Percentiles rank a stretch among this genome's conserved stretches.
These are phyloP conservation scores for Medicago lupulina DNA, from an alignment of 306 rosid species.

Conservation along the genomic window DNA sequence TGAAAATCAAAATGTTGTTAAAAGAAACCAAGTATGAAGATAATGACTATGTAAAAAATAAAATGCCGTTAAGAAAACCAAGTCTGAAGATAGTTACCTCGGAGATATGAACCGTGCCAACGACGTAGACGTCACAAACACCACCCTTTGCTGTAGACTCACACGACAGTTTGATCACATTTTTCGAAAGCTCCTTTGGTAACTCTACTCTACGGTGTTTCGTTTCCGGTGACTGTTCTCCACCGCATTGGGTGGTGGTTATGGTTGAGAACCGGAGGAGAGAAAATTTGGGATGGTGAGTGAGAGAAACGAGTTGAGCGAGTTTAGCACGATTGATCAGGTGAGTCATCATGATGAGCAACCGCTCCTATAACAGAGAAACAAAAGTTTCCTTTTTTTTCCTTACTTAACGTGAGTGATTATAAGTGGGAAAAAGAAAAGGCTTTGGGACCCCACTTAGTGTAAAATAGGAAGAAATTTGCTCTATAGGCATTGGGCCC, in stretches of 20 bases:
- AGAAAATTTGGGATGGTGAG: not conserved
- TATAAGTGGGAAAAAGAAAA: too few species aligned
- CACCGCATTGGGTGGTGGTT: slow-evolving; percentile 20
- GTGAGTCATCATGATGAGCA: not conserved
- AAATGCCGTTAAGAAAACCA: too few species aligned
- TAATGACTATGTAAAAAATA: too few species aligned
- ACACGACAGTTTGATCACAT: slow-evolving; percentile 70
- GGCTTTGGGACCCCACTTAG: too few species aligned
- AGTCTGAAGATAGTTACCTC: slow-evolving; percentile 47
- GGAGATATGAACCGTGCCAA: slow-evolving; percentile 91
- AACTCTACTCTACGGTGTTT: slow-evolving; percentile 53
- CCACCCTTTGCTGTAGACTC: slow-evolving; percentile 68
- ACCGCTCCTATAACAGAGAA: too few species aligned
- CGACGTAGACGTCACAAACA: slow-evolving; percentile 77
- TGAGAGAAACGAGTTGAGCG: not conserved
- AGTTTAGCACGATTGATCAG: slow-evolving; percentile 10
- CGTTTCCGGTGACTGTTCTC: slow-evolving; percentile 50
- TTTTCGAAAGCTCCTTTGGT: slow-evolving; percentile 73
- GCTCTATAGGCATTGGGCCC: too few species aligned
- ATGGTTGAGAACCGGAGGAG: slow-evolving; percentile 42
- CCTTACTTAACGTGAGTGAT: too few species aligned
- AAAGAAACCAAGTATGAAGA: too few species aligned
- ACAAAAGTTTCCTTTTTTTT: too few species aligned
- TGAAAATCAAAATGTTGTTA: too few species aligned
- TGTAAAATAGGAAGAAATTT: too few species aligned